Conservation (phyloP, 768 basidiomycete species). For the Tricholoma bakamatsutake region DNA sequence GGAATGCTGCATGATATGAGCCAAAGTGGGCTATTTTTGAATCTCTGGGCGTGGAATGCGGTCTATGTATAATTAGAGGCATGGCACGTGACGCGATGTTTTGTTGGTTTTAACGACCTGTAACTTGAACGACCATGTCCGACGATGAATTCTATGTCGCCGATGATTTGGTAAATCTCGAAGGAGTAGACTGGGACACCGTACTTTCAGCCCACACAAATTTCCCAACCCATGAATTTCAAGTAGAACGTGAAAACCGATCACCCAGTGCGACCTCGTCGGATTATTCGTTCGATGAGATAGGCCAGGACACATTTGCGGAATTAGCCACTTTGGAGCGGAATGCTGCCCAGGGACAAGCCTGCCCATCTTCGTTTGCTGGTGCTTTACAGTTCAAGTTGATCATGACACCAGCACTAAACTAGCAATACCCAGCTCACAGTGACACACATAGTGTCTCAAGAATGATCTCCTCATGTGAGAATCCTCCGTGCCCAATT, state of each 20-base stretch:
- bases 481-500: neutral
- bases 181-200: constrained; percentile 42
- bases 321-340: constrained; percentile 45
- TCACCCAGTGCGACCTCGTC: constrained; percentile 13
- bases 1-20: neutral
- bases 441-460: neutral
- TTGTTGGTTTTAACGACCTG: too few relatives aligned
- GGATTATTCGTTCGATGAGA: constrained; percentile 22
- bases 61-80: neutral
- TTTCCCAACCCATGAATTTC: constrained; percentile 7
- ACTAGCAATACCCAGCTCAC: neutral
- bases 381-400: constrained; percentile 4
- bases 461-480: constrained; percentile 2
- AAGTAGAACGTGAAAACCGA: constrained; percentile 3
- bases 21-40: neutral
- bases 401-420: neutral
- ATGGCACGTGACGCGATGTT: neutral
- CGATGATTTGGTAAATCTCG: constrained; percentile 47
- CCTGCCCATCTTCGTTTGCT: neutral
- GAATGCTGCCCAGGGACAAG: constrained; percentile 13
- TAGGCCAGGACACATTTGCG: constrained; percentile 32
- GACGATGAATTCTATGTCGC: constrained; percentile 50
- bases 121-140: constrained; percentile 25
- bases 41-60: constrained; percentile 1
- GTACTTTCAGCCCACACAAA: constrained; percentile 21